Evolutionary conservation across 2,329 filamentous ascomycete species (phyloP), one percentile per base, ranked within the genome.

Genomic region (Arthrinium phaeospermum): DNA sequence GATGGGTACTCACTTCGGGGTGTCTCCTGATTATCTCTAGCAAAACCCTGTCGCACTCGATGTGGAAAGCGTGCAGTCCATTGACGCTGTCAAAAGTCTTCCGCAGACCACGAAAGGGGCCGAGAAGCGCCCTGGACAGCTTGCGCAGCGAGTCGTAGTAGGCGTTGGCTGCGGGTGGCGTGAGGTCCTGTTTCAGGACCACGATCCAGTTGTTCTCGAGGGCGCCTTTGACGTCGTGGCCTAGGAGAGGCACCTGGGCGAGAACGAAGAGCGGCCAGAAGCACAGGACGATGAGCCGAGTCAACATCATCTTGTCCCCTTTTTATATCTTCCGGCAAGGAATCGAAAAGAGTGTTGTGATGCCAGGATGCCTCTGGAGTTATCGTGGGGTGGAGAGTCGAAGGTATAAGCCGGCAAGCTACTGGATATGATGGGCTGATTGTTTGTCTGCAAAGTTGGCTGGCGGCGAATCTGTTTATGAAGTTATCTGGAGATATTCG

Each of bases 121-220:
- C 68, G 8, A 71, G 27, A n/a, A 61, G 49, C 37, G 68, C 70
- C 24, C 68, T 70, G 16, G 74, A 72, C n/a, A 19, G 44, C 30
- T 46, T 71, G n/a, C 74, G 72, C 13, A 78, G 69, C 24, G 74
- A 71, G 22, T 67, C 70, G 24, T 76, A 77, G 61, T 77, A 77
- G 10, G 61, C 67, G 44, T 75, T 74, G 10, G 75, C 70, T 2
- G 47, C 71, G 19, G 68, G 46, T 13, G 70, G 14, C 10, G 73
- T 69, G 13, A 75, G 51, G 10, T 67, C 67, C 4, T 70, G 71
- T 68, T 78, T 77, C 74, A 79, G 74, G 51, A 77, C 75, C 47
- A 78, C 77, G 46, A 79, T 76, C 67, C 78, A 79, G 73, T 76
- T 77, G 70, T 78, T 71, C 4, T 71, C 70, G 47, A 79, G 74